A percentile compares a stretch with the other conserved stretches of the same genome.
phyloP scores from a whole-genome alignment of 768 basidiomycete genomes.

The Collybia mongolica region DNA sequence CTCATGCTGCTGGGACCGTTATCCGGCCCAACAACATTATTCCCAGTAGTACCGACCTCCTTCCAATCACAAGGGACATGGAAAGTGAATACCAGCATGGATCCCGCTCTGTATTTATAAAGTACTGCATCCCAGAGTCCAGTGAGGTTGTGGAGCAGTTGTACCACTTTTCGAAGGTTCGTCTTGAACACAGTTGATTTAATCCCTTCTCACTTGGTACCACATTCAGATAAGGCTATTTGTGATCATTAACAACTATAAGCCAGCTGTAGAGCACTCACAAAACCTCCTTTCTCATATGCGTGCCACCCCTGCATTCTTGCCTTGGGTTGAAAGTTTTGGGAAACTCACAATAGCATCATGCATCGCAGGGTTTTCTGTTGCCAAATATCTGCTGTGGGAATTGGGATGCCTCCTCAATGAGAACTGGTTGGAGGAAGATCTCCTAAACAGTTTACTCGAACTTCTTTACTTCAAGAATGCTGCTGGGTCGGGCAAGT shows the following conservation, averaged over 20 bases:
- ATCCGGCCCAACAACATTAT: slow-evolving; percentile 4
- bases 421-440: slow-evolving; percentile 21
- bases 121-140: background rate
- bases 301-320: background rate
- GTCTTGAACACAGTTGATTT: slow-evolving; percentile 6
- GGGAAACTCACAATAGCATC: background rate
- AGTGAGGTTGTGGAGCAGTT: background rate
- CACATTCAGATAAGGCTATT: too few species aligned
- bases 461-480: slow-evolving; percentile 15
- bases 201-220: too few species aligned
- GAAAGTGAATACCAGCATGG: background rate
- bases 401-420: slow-evolving; percentile 17
- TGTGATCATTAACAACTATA: too few species aligned
- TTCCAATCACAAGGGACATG: background rate
- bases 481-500: background rate
- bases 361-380: slow-evolving; percentile 10
- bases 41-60: slow-evolving; percentile 1
- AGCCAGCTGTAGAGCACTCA: slow-evolving; percentile 3
- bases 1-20: slow-evolving; percentile 1
- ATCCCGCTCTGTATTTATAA: background rate
- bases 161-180: background rate
- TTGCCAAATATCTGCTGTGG: slow-evolving; percentile 8
- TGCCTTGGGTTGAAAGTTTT: background rate
- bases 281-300: background rate
- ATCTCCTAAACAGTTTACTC: slow-evolving; percentile 15